A percentile compares a stretch with the other conserved stretches of the same genome.
phyloP scores from a whole-genome alignment of 176 grass and related monocot species.

The Rhipidocladum racemiflorum region DNA sequence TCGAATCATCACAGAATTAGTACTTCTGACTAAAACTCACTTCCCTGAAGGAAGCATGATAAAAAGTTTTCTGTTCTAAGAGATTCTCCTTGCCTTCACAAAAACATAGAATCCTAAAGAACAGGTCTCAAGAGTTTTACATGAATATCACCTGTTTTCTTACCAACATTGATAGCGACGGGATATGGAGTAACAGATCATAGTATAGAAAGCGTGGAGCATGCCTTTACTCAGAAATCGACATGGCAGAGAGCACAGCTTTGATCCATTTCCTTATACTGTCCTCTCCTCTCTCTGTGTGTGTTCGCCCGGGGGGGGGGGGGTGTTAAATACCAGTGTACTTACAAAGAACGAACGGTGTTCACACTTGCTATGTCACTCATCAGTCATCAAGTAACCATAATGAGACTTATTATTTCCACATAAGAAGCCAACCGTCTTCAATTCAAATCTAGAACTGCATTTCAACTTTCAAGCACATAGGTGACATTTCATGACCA shows the following conservation, averaged over 20 bases:
- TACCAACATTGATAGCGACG: background rate
- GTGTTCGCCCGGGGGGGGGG: too few relatives aligned
- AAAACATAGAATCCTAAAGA: background rate
- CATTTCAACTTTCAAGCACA: constrained; percentile 9
- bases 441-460: constrained; percentile 10
- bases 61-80: background rate
- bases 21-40: background rate
- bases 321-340: background rate
- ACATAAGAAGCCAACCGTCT: background rate
- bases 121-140: background rate
- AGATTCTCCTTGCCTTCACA: background rate
- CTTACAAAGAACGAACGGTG: background rate
- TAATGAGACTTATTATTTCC: background rate
- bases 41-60: background rate
- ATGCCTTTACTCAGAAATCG: background rate
- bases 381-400: background rate
- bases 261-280: constrained; percentile 6
- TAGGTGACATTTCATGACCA: background rate
- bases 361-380: background rate
- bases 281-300: background rate
- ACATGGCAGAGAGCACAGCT: constrained; percentile 19
- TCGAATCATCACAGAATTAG: background rate
- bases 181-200: background rate
- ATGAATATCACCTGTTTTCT: background rate
- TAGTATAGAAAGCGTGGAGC: background rate